Base-by-base conservation (phyloP, 169 alveolate species). In the Babesia bigemina region DNA sequence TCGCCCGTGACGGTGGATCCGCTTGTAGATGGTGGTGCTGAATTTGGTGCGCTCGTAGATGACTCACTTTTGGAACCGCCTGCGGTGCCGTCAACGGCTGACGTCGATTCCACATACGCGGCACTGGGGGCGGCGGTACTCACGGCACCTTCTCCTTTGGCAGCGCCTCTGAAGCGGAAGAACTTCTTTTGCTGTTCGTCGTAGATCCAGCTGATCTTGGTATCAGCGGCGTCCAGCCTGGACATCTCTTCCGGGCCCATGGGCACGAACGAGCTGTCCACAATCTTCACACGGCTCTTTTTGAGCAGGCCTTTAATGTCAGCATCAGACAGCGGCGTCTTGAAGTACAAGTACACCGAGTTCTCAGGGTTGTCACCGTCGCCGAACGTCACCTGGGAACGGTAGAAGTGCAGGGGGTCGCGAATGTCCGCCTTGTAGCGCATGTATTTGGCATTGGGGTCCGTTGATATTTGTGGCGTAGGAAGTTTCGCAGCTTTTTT, bases 351-450 rank as follows among this genome's bases (percentile, higher is more conserved):
- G 58, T 52, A 52, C 12, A 33, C 76, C 52, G 50, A 33, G 12
- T 67, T 16, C 14, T 67, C 39, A 53, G 49, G 50, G 19, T 42
- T 22, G 4, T 0, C 4, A 10, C 22, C 60, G 13, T 28, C 48
- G 24, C 50, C 76, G 49, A 22, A 50, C 14, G 52, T 28, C 45
- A 55, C 65, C 24, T 67, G 65, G 8, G 76, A 52, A 6, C 14
- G 58, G 65, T 67, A 67, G 33, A 67, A 67, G 65, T 67, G 76
- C 67, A 11, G 4, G 0, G 65, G 76, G 56, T 67, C 66, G 12
- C 65, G 1, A 36, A 67, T 67, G 17, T 21, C 53, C 8, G 66
- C 76, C 29, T 36, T 55, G 66, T 67, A 67, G 7, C 76, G 63
- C 13, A 24, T 36, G 21, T 67, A 67, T 45, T 4, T 16, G 7